Base-by-base conservation (phyloP, 805 yeast genomes). In the Spathaspora hagerdaliae region DNA sequence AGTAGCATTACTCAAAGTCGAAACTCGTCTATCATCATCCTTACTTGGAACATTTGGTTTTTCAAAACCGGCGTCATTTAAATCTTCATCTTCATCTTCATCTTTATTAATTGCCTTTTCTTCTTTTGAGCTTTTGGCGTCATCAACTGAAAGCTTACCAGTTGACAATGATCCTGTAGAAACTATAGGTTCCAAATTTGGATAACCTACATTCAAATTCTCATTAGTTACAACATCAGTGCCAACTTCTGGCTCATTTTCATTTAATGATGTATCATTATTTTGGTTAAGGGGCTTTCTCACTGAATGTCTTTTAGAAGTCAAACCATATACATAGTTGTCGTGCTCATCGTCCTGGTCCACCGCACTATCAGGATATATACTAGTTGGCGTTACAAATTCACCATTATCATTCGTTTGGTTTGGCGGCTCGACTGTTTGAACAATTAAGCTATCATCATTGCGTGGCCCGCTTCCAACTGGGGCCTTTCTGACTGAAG, bases 401-500 rank as follows among this genome's bases (percentile, higher is more conserved):
- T 36, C 33, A 5, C 36, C 42, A 9, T 38, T 37, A 7, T 19
- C 13, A 9, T 24, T 32, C 26, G 14, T 31, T 34, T 14, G 42
- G 10, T 33, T n/a, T 33, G 2, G 14, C 3, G 36, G 19, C 12
- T 29, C 3, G 12, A 2, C 32, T 3, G 14, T 27, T 42, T 27
- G 10, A 29, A 26, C 13, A 27, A 5, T 19, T 10, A 11, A 4
- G 35, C 12, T 10, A 7, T 35, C 43, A 15, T 35, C 29, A 26
- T 32, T 14, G 24, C 47, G 12, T 42, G 32, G n/a, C 12, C 33
- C n/a, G n/a, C n/a, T n/a, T 27, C 31, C 32, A 9, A 11, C 14
- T 12, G 74, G 73, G 0, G 74, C 73, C 40, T 67, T 70, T 36
- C 74, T 58, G 12, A 70, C 51, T 2, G 75, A 69, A 7, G 55